Evolutionary conservation across 2,329 filamentous ascomycete species (phyloP), one percentile per base, ranked within the genome.

Genomic region (Clarireedia hainanense): DNA sequence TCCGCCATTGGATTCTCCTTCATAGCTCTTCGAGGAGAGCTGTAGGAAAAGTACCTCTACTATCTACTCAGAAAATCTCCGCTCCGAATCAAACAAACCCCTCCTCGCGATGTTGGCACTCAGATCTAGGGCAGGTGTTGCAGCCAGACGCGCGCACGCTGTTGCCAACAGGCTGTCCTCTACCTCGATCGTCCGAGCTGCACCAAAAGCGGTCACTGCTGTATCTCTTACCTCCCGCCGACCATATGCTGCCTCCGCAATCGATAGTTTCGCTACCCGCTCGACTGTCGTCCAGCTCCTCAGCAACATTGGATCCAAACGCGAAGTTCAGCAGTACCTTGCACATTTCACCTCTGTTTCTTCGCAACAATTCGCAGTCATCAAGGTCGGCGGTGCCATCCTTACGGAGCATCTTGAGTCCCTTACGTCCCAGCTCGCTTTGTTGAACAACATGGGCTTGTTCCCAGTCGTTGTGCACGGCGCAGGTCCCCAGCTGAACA

Each of bases 361-460:
- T 46, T 95, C 91, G 37, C 91, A 97, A 76, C 91, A 95, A 70
- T 99, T 97, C 72, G 92, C 91, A 63, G 92, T 99, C 49, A 95
- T 99, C 74, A 99, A 99, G 78, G 92, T 97, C 55, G 94, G 92
- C 60, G 94, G 92, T 60, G 94, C 92, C 61, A 96, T 97, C 67
- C 81, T 99, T 67, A 95, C 90, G 58, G 91, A 97, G 70, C 88
- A 96, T 73, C 80, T 97, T 55, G 88, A 96, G 71, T 91, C 91
- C 67, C 83, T 99, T 55, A 95, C 90, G 69, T 86, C 88, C 55
- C 91, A 89, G 50, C 79, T 97, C 57, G 87, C 90, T 27, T 95
- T 97, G 74, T 82, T 97, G 50, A 92, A 95, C 74, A 88, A 95
- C 77, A 90, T 97, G 68, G 91, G 91, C 42, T 81, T 99, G 42